Percentiles rank a stretch among this genome's conserved stretches.
phyloP scores from a whole-genome alignment of 148 eudicot species.

The Hydrangea macrophylla region DNA sequence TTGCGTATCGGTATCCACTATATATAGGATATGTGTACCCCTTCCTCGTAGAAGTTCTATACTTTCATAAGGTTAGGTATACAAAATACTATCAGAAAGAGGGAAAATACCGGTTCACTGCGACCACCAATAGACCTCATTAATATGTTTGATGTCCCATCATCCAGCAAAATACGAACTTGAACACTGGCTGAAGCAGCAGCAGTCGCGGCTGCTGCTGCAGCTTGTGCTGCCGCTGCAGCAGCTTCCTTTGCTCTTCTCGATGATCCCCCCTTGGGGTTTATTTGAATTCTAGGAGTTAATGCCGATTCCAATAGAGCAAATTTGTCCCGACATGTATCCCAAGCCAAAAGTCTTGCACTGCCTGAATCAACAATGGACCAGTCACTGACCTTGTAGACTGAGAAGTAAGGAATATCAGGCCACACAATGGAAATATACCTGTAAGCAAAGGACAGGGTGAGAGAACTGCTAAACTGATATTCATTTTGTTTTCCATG shows the following conservation, averaged over 20 bases:
- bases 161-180: slow-evolving; percentile 91
- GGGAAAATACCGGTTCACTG: slow-evolving; percentile 72
- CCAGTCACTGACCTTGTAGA: slow-evolving; percentile 96
- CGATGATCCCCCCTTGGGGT: slow-evolving; percentile 85
- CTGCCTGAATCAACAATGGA: slow-evolving; percentile 95
- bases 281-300: slow-evolving; percentile 72
- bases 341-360: slow-evolving; percentile 98
- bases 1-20: too few relatives aligned
- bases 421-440: slow-evolving; percentile 95
- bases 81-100: not conserved
- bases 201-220: slow-evolving; percentile 90
- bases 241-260: slow-evolving; percentile 99
- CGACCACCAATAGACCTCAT: slow-evolving; percentile 88
- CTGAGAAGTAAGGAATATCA: slow-evolving; percentile 91
- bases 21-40: too few relatives aligned
- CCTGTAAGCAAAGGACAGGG: slow-evolving; percentile 42
- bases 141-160: slow-evolving; percentile 92
- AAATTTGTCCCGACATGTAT: slow-evolving; percentile 88
- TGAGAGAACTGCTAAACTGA: slow-evolving; percentile 4
- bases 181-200: slow-evolving; percentile 89
- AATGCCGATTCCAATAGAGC: slow-evolving; percentile 82
- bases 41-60: too few relatives aligned
- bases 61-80: too few relatives aligned
- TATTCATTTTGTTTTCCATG: not conserved
- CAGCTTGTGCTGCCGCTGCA: slow-evolving; percentile 86